Conservation (phyloP, 345 rosid species). For the Brassica incana region DNA sequence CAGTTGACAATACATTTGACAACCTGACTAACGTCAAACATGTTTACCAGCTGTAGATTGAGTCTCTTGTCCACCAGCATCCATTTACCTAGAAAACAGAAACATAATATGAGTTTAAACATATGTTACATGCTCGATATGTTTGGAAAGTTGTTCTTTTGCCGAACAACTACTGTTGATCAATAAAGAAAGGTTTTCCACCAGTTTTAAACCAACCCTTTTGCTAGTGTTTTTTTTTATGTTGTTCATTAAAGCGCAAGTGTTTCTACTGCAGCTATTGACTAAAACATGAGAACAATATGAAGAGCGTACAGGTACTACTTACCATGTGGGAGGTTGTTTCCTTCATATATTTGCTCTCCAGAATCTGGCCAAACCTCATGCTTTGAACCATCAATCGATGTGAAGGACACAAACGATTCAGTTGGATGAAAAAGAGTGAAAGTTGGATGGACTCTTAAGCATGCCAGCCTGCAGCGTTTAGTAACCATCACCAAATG, state of each 20-base stretch:
- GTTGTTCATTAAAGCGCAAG: no score
- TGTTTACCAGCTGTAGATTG: slow-evolving; percentile 55
- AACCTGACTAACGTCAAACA: slow-evolving; percentile 55
- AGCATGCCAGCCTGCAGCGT: slow-evolving; percentile 71
- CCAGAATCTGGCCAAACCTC: slow-evolving; percentile 78
- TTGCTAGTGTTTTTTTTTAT: no score
- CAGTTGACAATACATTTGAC: slow-evolving; percentile 66
- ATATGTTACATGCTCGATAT: no score
- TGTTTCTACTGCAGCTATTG: background rate
- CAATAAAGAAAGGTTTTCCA: no score
- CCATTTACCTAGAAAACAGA: slow-evolving; percentile 63
- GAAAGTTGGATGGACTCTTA: slow-evolving; percentile 84
- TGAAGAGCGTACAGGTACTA: background rate
- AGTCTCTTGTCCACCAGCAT: slow-evolving; percentile 68
- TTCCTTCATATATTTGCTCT: slow-evolving; percentile 56
- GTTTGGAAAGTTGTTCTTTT: no score
- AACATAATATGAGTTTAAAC: background rate
- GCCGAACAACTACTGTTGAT: no score
- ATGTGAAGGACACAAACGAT: slow-evolving; percentile 62
- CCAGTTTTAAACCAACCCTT: no score
- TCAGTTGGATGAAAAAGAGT: slow-evolving; percentile 68
- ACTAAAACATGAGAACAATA: background rate
- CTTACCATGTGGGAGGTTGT: slow-evolving; percentile 70
- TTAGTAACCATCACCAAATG: background rate
- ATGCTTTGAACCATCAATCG: slow-evolving; percentile 69